Conservation (phyloP, 768 basidiomycete genomes). For the Mycena maculata region DNA sequence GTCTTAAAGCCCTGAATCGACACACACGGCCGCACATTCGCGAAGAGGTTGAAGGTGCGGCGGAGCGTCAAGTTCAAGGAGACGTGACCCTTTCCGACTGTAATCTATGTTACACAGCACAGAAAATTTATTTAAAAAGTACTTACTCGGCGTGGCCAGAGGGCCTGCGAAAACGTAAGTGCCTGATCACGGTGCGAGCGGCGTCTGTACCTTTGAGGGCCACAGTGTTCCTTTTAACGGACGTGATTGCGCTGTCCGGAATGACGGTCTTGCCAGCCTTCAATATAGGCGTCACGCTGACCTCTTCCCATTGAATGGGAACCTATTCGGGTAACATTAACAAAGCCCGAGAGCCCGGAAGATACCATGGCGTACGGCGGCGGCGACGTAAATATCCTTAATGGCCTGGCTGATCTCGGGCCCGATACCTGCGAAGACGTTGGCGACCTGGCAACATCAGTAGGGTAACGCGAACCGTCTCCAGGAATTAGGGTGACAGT, state of each 20-base stretch:
- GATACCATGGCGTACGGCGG: slow-evolving; percentile 64
- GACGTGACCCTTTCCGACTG: slow-evolving; percentile 99
- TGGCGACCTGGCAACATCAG: slow-evolving; percentile 26
- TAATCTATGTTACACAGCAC: slow-evolving; percentile 24
- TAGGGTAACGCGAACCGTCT: slow-evolving; percentile 72
- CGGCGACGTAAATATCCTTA: slow-evolving; percentile 91
- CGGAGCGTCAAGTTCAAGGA: slow-evolving; percentile 97
- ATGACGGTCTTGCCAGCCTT: slow-evolving; percentile 98
- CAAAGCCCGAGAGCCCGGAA: slow-evolving; percentile 9
- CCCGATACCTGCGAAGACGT: slow-evolving; percentile 81
- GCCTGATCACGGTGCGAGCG: slow-evolving; percentile 4
- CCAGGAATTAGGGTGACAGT: slow-evolving; percentile 96
- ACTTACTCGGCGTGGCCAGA: slow-evolving; percentile 95
- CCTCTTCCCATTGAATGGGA: slow-evolving; percentile 99
- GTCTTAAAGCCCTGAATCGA: slow-evolving; percentile 98
- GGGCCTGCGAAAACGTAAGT: slow-evolving; percentile 67
- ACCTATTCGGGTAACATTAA: slow-evolving; percentile 64
- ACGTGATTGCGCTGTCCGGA: slow-evolving; percentile 89
- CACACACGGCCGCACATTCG: slow-evolving; percentile 96
- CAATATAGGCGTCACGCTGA: slow-evolving; percentile 93
- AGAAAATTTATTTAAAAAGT: not conserved
- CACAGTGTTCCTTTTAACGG: slow-evolving; percentile 96
- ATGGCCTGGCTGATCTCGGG: slow-evolving; percentile 98
- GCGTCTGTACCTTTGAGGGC: slow-evolving; percentile 86
- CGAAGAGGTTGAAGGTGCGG: slow-evolving; percentile 97